These are phyloP conservation scores for Karstenula rhodostoma DNA, from an alignment of 2,329 filamentous ascomycete species.

Conservation along the genomic window DNA sequence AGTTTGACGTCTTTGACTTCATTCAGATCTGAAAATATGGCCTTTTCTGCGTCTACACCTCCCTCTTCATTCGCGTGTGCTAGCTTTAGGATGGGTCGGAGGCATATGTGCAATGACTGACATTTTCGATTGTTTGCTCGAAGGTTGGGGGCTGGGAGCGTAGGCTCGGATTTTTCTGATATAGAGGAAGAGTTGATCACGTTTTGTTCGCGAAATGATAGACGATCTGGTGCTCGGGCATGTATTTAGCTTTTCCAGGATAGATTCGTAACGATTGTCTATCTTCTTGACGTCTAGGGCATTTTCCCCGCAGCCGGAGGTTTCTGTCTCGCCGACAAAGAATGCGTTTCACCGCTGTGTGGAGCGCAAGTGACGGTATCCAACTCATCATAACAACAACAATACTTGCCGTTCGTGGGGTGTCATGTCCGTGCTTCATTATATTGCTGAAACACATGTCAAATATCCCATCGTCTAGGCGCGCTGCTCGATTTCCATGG, in stretches of 20 bases:
- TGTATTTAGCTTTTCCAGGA: slow-evolving; percentile 40
- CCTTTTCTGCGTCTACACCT: slow-evolving; percentile 33
- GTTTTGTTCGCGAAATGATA: slow-evolving; percentile 31
- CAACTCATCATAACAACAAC: background rate
- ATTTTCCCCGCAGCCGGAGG: background rate
- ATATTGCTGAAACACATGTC: no score
- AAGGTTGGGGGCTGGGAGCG: slow-evolving; percentile 14
- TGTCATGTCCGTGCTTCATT: background rate
- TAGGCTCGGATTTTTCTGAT: slow-evolving; percentile 14
- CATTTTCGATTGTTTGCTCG: slow-evolving; percentile 8
- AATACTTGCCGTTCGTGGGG: no score
- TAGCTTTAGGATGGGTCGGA: slow-evolving; percentile 19
- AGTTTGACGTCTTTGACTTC: slow-evolving; percentile 38
- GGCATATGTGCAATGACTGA: slow-evolving; percentile 7
- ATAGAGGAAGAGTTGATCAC: slow-evolving; percentile 17
- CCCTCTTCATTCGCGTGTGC: slow-evolving; percentile 18
- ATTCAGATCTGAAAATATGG: slow-evolving; percentile 33
- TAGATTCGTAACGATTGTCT: slow-evolving; percentile 39
- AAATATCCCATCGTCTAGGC: no score
- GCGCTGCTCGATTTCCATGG: no score
- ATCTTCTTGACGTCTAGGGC: slow-evolving; percentile 22
- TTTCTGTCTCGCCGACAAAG: background rate
- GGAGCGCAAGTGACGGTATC: background rate
- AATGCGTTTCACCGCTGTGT: background rate
- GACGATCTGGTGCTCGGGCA: slow-evolving; percentile 42